Evolutionary conservation across 805 yeast genomes (phyloP).

Genomic region (Kluyveromyces nonfermentans): DNA sequence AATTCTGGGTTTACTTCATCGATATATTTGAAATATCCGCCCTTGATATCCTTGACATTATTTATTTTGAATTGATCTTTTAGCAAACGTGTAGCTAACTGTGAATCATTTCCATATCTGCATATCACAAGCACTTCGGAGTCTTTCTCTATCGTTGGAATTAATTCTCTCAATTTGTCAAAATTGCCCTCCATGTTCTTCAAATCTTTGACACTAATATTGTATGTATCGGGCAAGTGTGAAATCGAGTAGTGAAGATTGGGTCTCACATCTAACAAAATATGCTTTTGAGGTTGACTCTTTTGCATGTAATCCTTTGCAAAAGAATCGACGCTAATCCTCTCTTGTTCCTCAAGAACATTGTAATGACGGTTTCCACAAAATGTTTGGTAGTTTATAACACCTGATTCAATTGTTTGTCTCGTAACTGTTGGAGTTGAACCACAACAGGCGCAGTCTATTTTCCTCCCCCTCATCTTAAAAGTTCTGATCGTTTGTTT

Average conservation of each 20-base stretch:
- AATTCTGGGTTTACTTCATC: slow-evolving; percentile 45
- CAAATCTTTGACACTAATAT: slow-evolving; percentile 51
- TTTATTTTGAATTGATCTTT: slow-evolving; percentile 39
- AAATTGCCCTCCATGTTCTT: slow-evolving; percentile 26
- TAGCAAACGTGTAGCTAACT: slow-evolving; percentile 54
- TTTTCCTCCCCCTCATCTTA: slow-evolving; percentile 65
- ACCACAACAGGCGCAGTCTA: slow-evolving; percentile 58
- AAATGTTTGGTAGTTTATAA: slow-evolving; percentile 57
- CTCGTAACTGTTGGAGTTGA: slow-evolving; percentile 40
- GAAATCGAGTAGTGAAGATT: slow-evolving; percentile 64
- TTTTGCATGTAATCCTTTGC: slow-evolving; percentile 23
- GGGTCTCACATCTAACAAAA: slow-evolving; percentile 73
- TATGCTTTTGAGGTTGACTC: slow-evolving; percentile 12
- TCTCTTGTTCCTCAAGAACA: slow-evolving; percentile 35
- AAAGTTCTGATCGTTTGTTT: slow-evolving; percentile 59
- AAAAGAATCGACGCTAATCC: slow-evolving; percentile 37
- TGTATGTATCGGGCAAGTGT: slow-evolving; percentile 47
- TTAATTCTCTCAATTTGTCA: slow-evolving; percentile 11
- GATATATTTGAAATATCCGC: slow-evolving; percentile 72
- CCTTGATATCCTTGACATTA: slow-evolving; percentile 56
- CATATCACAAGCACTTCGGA: slow-evolving; percentile 56
- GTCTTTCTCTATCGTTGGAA: slow-evolving; percentile 18
- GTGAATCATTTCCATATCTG: slow-evolving; percentile 87
- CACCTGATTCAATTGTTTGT: slow-evolving; percentile 36
- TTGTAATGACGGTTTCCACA: slow-evolving; percentile 54